Evolutionary conservation across 2,329 filamentous ascomycete genomes (phyloP).

Genomic region (Talaromyces sp.): DNA sequence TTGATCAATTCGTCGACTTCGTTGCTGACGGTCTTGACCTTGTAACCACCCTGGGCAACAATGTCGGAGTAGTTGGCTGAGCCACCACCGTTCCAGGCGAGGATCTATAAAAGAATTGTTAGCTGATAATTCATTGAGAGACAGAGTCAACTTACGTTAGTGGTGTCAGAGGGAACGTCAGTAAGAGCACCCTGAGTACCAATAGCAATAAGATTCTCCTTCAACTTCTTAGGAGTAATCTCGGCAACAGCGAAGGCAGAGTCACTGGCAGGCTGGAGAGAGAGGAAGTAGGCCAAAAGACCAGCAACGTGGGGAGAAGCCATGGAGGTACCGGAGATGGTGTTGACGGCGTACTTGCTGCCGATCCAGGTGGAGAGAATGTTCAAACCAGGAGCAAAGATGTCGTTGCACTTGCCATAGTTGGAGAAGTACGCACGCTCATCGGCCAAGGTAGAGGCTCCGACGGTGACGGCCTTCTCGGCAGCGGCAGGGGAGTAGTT

Average conservation of each 20-base stretch:
- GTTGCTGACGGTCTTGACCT: slow-evolving; percentile 45
- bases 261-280: slow-evolving; percentile 84
- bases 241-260: slow-evolving; percentile 87
- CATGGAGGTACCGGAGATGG: slow-evolving; percentile 99
- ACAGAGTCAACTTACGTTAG: slow-evolving; percentile 61
- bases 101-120: slow-evolving; percentile 53
- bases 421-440: slow-evolving; percentile 99
- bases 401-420: slow-evolving; percentile 98
- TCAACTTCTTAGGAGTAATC: slow-evolving; percentile 91
- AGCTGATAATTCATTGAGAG: slow-evolving; percentile 22
- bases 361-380: slow-evolving; percentile 99
- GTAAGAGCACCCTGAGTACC: slow-evolving; percentile 74
- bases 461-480: slow-evolving; percentile 88
- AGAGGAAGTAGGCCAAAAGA: slow-evolving; percentile 96
- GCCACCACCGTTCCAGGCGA: slow-evolving; percentile 98
- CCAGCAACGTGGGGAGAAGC: slow-evolving; percentile 95
- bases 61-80: slow-evolving; percentile 87
- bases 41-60: slow-evolving; percentile 70
- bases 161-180: slow-evolving; percentile 81
- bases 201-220: slow-evolving; percentile 80
- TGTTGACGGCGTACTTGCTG: slow-evolving; percentile 93
- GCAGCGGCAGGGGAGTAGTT: slow-evolving; percentile 98
- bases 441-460: slow-evolving; percentile 88
- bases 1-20: slow-evolving; percentile 45
- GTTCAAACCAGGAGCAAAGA: slow-evolving; percentile 96